A percentile compares a stretch with the other conserved stretches of the same genome.
Evolutionary conservation across 208 protist genomes (phyloP).

Genomic region (Wallacemonas sp.): DNA sequence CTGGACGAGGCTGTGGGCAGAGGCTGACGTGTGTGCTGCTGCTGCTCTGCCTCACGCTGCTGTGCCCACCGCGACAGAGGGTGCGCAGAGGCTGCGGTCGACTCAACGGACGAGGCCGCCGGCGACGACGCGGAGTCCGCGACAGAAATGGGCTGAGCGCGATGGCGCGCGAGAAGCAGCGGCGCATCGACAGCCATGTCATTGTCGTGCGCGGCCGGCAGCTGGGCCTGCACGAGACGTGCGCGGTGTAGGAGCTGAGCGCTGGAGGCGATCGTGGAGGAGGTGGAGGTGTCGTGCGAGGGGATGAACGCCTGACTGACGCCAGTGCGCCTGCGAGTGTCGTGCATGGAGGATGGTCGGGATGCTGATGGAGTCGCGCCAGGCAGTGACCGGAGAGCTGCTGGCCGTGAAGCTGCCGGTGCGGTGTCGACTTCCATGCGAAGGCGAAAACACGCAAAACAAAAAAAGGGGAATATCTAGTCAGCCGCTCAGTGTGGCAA

Average conservation of each 20-base stretch:
- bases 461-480: not conserved
- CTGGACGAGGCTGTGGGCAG: not conserved
- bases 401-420: not conserved
- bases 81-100: not conserved
- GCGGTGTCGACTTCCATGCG: not conserved
- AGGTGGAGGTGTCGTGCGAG: conserved; percentile 6
- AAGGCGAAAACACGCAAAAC: not conserved
- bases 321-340: too few species aligned
- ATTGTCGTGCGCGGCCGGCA: too few species aligned
- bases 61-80: conserved; percentile 5
- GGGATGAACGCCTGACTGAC: conserved; percentile 8
- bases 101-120: not conserved
- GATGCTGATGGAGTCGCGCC: too few species aligned
- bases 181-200: too few species aligned
- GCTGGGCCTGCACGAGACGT: not conserved
- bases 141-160: too few species aligned
- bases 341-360: too few species aligned
- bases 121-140: not conserved
- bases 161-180: too few species aligned
- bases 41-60: not conserved
- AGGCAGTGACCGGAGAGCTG: not conserved
- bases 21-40: not conserved
- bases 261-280: not conserved
- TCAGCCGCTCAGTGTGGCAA: too few species aligned
- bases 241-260: not conserved